Base-by-base conservation (phyloP, 164 flowering plant genomes). In the Vitis rupestris region DNA sequence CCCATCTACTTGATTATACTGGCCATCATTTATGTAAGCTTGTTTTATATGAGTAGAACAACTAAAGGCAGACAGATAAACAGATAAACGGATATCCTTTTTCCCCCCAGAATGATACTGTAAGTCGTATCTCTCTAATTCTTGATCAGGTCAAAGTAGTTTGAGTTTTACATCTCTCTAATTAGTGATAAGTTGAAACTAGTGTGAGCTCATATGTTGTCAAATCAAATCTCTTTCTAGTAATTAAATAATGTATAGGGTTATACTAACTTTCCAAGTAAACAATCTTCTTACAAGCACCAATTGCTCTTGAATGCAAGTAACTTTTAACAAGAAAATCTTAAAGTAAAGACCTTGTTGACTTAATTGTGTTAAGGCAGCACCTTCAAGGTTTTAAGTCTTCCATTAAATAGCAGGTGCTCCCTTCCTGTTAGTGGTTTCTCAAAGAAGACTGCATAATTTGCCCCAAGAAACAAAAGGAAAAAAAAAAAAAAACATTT, bases 371-470 rank as follows among this genome's bases (percentile, higher is more conserved):
- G 74, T 82, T 72, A 92, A 80, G 64, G 87, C 83, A 59, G 83
- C 58, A 72, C 92, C 97, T 80, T 86, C 85, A 52, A 92, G 91
- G 76, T 89, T 94, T 92, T 94, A 56, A 92, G 90, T 80, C 97
- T 84, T 30, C 96, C 98, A 82, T 94, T 89, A 77, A 94, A 92
- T 9, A 86, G 69, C 19, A 94, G 81, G 76, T 92, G 97, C 83
- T 92, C 96, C 74, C 89, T 79, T 74, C 92, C 98, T 9, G 97
- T 89, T 59, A 94, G 71, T 3, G 30, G 82, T 82, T 70, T 88
- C 98, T 97, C 98, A 94, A 4, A 92, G 91, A 80, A 94, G 75
- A 77, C 98, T 94, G 10, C 27, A 79, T 50, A 63, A 14, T 66
- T 70, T 37, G 37, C 60, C 14, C 60, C 61, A 13, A 54, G 68